A percentile compares a stretch with the other conserved stretches of the same genome.
These are phyloP conservation scores for Tetracladium setigerum DNA, from an alignment of 495 filamentous ascomycete species.

Conservation along the genomic window DNA sequence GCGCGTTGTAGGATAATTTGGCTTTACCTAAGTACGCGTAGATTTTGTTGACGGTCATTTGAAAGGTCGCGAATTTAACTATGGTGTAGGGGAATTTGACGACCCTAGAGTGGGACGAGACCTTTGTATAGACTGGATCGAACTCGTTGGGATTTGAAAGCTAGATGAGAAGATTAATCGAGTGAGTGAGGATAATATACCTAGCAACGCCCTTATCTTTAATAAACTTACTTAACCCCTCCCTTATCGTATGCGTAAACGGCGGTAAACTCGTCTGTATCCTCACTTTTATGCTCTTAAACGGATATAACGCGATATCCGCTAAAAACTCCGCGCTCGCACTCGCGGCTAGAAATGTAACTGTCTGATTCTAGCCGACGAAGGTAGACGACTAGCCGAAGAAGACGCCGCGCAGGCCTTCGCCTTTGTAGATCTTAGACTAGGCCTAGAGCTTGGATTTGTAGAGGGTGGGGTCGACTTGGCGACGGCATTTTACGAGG, in stretches of 20 bases:
- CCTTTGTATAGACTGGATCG: conserved; percentile 53
- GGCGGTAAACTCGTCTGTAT: conserved; percentile 70
- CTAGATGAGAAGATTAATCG: background rate
- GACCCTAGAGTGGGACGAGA: conserved; percentile 60
- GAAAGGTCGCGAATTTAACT: conserved; percentile 71
- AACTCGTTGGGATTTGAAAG: background rate
- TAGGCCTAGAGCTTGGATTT: conserved; percentile 59
- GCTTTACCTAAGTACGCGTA: conserved; percentile 56
- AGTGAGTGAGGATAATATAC: conserved; percentile 3
- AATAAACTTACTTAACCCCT: conserved; percentile 55
- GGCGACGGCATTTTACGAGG: conserved; percentile 64
- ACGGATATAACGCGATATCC: conserved; percentile 59
- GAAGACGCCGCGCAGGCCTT: conserved; percentile 63
- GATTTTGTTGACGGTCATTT: conserved; percentile 57
- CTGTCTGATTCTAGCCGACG: conserved; percentile 59
- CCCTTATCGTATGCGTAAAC: conserved; percentile 51
- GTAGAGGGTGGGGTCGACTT: conserved; percentile 67
- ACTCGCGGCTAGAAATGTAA: conserved; percentile 56
- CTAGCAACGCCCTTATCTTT: conserved; percentile 50
- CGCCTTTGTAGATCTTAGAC: conserved; percentile 53
- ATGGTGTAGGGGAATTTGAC: conserved; percentile 72
- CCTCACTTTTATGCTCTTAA: conserved; percentile 64
- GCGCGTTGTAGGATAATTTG: conserved; percentile 52
- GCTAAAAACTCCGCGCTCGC: conserved; percentile 64
- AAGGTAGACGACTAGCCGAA: conserved; percentile 68